A percentile compares a stretch with the other conserved stretches of the same genome.
phyloP scores from a whole-genome alignment of 768 basidiomycete genomes.

The Russula ochroleuca region DNA sequence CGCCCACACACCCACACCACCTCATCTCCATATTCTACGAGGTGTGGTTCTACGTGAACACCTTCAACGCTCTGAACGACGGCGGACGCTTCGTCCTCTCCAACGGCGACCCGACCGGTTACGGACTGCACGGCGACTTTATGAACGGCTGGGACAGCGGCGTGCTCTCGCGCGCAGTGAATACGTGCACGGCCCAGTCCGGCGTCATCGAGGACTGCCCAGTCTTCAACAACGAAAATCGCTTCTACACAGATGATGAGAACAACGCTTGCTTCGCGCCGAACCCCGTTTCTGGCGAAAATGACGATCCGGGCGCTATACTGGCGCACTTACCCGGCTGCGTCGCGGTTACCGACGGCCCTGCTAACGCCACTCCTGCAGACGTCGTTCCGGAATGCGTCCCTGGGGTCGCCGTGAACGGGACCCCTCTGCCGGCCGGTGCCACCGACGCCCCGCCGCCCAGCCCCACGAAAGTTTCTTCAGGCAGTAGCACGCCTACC shows the following conservation, averaged over 20 bases:
- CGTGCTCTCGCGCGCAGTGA: constrained; percentile 40
- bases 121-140: constrained; percentile 40
- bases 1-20: constrained; percentile 31
- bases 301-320: background rate
- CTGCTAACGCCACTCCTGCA: background rate
- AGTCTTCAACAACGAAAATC: constrained; percentile 11
- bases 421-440: too few species aligned
- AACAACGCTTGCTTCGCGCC: constrained; percentile 2
- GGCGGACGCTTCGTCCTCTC: constrained; percentile 39
- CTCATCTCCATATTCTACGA: constrained; percentile 45
- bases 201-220: constrained; percentile 19
- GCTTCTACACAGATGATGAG: background rate
- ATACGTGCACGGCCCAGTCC: constrained; percentile 29
- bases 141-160: constrained; percentile 41
- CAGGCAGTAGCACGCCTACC: too few species aligned
- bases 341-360: constrained; percentile 15
- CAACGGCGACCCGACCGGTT: constrained; percentile 44
- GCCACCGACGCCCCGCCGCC: too few species aligned
- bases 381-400: background rate
- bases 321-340: constrained; percentile 17
- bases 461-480: background rate
- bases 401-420: background rate
- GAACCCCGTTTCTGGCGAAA: constrained; percentile 4
- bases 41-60: constrained; percentile 33
- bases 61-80: constrained; percentile 32